Evolutionary conservation across 2,329 filamentous ascomycete genomes (phyloP), one percentile per base, ranked within the genome.

Genomic region (Claviceps paspali): DNA sequence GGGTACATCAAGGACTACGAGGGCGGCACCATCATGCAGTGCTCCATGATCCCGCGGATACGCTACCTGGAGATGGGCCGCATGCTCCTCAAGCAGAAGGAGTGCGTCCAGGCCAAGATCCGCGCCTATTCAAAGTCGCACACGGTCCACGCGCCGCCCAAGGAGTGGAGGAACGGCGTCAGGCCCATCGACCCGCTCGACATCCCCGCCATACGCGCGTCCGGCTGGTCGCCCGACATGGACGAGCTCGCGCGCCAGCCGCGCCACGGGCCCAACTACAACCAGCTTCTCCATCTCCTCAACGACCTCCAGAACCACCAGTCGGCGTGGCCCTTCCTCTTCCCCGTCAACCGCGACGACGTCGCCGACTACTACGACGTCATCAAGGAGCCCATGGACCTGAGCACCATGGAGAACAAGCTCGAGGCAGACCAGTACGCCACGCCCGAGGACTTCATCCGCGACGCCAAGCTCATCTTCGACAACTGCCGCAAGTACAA

Each of bases 1-100:
- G 91, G 91, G 3, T 98, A 96, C 52, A 98, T 98, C 65, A 98
- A 98, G 56, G 91, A 98, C 56, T 98, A 98, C 57, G 91, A 98
- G 60, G 91, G 91, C 40, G 91, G 91, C 41, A 98, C 91, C 0
- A 93, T 98, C 43, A 98, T 98, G 91, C 91, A 98, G 62, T 98
- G 91, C 53, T 85, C 82, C 36, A 96, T 98, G 91, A 71, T 98
- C 15, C 88, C 88, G 6, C 82, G 82, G 44, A 85, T 96, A 38
- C 82, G 91, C 35, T 98, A 98, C 59, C 77, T 98, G 5, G 88
- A 98, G 57, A 76, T 79, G 52, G 82, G 85, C 3, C 80, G 87
- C 44, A 93, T 98, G 85, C 70, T 98, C 2, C 72, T 94, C 33
- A 96, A 98, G 64, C 91, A 98, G 56, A 96, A 95, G 57, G 91